Evolutionary conservation across 345 rosid species (phyloP).

Genomic region (Sisymbrium irio): DNA sequence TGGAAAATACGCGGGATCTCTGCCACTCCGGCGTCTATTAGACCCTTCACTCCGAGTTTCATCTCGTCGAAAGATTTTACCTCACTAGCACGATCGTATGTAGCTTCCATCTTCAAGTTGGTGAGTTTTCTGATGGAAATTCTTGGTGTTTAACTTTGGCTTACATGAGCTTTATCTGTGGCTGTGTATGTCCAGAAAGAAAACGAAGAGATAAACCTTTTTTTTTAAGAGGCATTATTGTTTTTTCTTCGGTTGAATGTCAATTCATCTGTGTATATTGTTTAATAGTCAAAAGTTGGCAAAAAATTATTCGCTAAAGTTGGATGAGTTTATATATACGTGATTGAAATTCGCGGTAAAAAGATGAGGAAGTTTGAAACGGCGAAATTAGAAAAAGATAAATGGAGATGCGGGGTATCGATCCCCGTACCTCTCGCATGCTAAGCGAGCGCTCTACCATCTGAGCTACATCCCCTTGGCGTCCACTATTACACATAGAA

Average conservation of each 20-base stretch:
- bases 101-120: slow-evolving; percentile 26
- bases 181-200: no score
- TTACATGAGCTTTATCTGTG: no score
- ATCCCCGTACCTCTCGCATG: slow-evolving; percentile 88
- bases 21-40: slow-evolving; percentile 25
- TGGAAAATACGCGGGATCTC: slow-evolving; percentile 37
- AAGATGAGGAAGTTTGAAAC: not conserved
- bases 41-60: slow-evolving; percentile 37
- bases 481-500: no score
- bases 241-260: no score
- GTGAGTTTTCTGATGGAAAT: no score
- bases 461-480: slow-evolving; percentile 73
- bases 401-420: slow-evolving; percentile 83
- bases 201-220: no score
- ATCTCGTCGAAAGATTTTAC: slow-evolving; percentile 35
- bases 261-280: no score
- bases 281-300: not conserved
- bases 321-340: no score
- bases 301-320: not conserved
- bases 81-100: slow-evolving; percentile 14
- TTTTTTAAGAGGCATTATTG: no score
- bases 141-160: no score
- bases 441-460: slow-evolving; percentile 93
- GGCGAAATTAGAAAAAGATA: no score
- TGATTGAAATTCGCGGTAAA: no score